Evolutionary conservation across 1,284 basidiomycete genomes (phyloP), one percentile per base, ranked within the genome.

Genomic region (Vanrija sp.): DNA sequence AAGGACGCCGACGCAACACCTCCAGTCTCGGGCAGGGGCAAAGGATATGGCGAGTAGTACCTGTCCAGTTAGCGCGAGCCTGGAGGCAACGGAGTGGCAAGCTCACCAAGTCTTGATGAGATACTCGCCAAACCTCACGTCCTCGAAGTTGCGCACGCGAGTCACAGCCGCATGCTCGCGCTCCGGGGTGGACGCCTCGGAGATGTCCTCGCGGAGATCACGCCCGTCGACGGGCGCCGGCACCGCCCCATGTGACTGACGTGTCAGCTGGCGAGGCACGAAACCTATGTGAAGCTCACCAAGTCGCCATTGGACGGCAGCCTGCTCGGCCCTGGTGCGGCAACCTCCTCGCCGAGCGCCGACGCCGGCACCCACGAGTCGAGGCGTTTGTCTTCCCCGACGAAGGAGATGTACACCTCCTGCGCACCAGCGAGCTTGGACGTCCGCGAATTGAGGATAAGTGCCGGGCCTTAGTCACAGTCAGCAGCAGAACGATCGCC

Each of bases 21-120:
- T 12, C 38, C 38, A n/a, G 15, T 16, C 10, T 88, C 86, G 14
- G 80, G 77, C 61, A 88, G 85, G 10, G 80, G 81, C 29, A 88
- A 74, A 15, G 90, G 90, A 70, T 92, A 93, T 1, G 90, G 90
- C 2, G 90, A 92, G 73, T 87, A 91, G 76, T 92, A 91, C 88
- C 88, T 90, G 62, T 12, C 6, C 38, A 12, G 23, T 52, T 49
- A 56, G 39, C 26, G 28, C 28, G 10, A 28, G 28, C 28, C 7
- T 38, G 45, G 4, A 12, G 5, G 26, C 19, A 34, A 38, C 6
- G 21, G 14, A 21, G 18, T n/a, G 29, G 14, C 14, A 10, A 10
- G 58, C 71, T 54, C 46, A 75, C 74, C 76, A 76, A n/a, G 75
- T 76, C 43, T 69, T 66, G 52, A 78, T 67, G 25, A 72, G 58